Percentiles rank a stretch among this genome's conserved stretches.
Conservation (phyloP, 164 flowering plant genomes). For the Tetrastigma voinierianum region DNA sequence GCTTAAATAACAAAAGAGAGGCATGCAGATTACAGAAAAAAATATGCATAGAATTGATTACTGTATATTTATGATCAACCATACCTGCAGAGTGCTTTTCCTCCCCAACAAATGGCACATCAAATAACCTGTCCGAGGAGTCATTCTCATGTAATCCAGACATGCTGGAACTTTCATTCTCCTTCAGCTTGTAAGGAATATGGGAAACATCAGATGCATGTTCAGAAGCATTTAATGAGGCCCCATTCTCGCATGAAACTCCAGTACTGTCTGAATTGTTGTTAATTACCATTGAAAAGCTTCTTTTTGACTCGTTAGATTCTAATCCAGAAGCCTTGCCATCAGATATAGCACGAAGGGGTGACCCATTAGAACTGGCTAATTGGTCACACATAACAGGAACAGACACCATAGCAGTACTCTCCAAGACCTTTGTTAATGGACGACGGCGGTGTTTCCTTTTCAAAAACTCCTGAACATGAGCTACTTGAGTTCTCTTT, state of each 20-base stretch:
- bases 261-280: conserved; percentile 44
- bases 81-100: conserved; percentile 57
- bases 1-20: background rate
- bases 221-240: conserved; percentile 31
- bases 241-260: conserved; percentile 44
- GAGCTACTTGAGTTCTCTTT: conserved; percentile 48
- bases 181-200: conserved; percentile 30
- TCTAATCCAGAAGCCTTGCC: conserved; percentile 44
- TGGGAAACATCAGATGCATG: conserved; percentile 31
- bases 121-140: conserved; percentile 50
- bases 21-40: background rate
- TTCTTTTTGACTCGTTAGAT: conserved; percentile 40
- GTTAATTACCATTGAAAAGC: conserved; percentile 25
- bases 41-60: background rate
- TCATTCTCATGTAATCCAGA: conserved; percentile 36
- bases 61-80: conserved; percentile 7
- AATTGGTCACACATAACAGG: conserved; percentile 53
- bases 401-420: conserved; percentile 63
- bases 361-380: conserved; percentile 37
- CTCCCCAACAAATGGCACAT: conserved; percentile 62
- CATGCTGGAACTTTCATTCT: conserved; percentile 37
- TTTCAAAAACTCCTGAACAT: conserved; percentile 54
- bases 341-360: conserved; percentile 35
- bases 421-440: conserved; percentile 76
- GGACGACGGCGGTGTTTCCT: conserved; percentile 68